A percentile compares a stretch with the other conserved stretches of the same genome.
phyloP scores from a whole-genome alignment of 2,329 filamentous ascomycete genomes.

The Apiospora saccharicola region DNA sequence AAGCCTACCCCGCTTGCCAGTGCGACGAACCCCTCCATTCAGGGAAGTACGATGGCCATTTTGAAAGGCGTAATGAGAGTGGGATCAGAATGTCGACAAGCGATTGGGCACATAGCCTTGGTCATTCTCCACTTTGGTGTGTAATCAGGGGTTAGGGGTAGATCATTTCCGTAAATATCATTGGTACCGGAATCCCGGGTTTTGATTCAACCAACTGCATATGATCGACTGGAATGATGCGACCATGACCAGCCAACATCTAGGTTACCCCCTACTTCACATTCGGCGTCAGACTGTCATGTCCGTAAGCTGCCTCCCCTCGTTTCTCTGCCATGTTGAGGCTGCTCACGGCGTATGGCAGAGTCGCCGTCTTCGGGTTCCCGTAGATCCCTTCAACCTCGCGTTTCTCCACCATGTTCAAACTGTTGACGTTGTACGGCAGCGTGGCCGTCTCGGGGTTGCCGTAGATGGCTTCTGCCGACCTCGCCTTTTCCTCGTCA shows the following conservation, averaged over 20 bases:
- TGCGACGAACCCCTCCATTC: background rate
- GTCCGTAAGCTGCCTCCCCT: background rate
- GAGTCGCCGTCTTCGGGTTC: conserved; percentile 12
- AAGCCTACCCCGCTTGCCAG: background rate
- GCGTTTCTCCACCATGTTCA: conserved; percentile 2
- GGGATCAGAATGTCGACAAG: no score
- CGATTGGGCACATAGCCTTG: background rate
- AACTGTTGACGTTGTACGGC: background rate
- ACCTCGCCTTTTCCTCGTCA: background rate
- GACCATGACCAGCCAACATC: background rate
- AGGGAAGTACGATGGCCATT: background rate
- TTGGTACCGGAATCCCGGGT: background rate
- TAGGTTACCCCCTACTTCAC: background rate
- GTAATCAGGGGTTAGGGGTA: background rate
- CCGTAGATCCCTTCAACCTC: background rate
- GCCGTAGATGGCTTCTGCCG: conserved; percentile 14
- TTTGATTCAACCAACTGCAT: background rate
- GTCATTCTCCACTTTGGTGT: background rate
- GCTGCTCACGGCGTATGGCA: background rate
- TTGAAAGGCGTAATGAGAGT: background rate
- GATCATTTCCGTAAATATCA: background rate
- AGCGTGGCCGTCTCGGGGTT: conserved; percentile 22
- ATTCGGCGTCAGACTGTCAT: background rate
- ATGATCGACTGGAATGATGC: background rate
- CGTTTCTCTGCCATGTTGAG: conserved; percentile 20